Evolutionary conservation across 202 grass and related monocot species (phyloP).

Genomic region (Bolboschoenoplectus hybrid): DNA sequence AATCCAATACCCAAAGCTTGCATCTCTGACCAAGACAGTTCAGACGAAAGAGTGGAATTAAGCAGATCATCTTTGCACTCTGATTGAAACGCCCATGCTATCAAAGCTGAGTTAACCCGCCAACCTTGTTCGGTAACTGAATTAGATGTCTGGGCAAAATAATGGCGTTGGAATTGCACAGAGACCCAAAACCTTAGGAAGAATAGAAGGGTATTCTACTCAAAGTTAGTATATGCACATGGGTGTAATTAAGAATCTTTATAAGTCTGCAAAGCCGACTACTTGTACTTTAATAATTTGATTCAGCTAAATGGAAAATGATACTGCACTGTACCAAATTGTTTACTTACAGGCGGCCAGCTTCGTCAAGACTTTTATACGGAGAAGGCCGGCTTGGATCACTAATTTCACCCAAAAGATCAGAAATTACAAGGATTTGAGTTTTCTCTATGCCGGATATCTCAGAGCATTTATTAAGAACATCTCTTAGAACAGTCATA

Average conservation of each 20-base stretch:
- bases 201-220: constrained; percentile 48
- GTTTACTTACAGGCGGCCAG: constrained; percentile 69
- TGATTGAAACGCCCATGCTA: constrained; percentile 92
- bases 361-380: constrained; percentile 87
- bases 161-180: constrained; percentile 71
- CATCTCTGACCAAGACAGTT: constrained; percentile 85
- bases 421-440: constrained; percentile 76
- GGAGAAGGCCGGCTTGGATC: constrained; percentile 67
- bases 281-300: constrained; percentile 12
- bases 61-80: constrained; percentile 98
- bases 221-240: constrained; percentile 11
- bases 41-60: constrained; percentile 75
- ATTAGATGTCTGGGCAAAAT: constrained; percentile 47
- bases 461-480: constrained; percentile 52
- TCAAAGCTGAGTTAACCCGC: constrained; percentile 61
- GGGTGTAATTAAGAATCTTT: constrained; percentile 14
- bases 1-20: constrained; percentile 76
- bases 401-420: constrained; percentile 82
- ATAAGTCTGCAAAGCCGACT: background rate
- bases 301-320: constrained; percentile 32
- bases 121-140: constrained; percentile 47
- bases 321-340: constrained; percentile 15
- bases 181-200: constrained; percentile 91
- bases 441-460: constrained; percentile 56
- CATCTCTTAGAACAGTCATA: constrained; percentile 48